Conservation (phyloP, 169 alveolate species). For the Eimeria brunetti region DNA sequence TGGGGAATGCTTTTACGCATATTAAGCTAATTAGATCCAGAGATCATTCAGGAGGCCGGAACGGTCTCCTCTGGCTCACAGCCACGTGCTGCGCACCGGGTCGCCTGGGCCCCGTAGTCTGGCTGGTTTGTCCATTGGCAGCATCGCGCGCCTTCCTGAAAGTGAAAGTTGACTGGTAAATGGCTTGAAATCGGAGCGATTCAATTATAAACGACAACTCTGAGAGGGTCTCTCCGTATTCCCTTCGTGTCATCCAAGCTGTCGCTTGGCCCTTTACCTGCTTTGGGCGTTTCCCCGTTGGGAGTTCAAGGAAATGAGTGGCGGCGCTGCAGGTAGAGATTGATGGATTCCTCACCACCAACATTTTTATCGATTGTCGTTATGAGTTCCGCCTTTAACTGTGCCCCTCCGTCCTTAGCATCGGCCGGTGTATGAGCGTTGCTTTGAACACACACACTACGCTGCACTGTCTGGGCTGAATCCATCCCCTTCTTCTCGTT, state of each 20-base stretch:
- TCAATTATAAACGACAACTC: neutral
- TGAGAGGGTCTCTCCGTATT: neutral
- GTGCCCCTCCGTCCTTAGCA: neutral
- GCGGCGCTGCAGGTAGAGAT: neutral
- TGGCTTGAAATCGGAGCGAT: neutral
- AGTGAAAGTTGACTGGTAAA: neutral
- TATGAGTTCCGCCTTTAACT: neutral
- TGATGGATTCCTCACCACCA: neutral
- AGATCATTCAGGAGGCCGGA: neutral
- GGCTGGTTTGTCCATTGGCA: constrained; percentile 6
- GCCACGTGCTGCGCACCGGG: neutral
- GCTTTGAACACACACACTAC: neutral
- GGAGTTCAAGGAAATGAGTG: neutral
- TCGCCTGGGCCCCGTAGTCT: neutral
- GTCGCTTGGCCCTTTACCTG: neutral
- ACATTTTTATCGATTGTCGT: neutral
- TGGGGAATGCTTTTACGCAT: neutral
- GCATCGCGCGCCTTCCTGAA: neutral
- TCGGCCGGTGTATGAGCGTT: neutral
- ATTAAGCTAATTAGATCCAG: neutral
- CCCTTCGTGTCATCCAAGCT: neutral
- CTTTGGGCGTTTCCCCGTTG: neutral
- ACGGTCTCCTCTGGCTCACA: neutral
- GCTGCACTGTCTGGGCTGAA: neutral
- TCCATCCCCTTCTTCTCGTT: neutral